Base-by-base conservation (phyloP, 176 grass and related monocot species). In the Urochloa ruziziensis region DNA sequence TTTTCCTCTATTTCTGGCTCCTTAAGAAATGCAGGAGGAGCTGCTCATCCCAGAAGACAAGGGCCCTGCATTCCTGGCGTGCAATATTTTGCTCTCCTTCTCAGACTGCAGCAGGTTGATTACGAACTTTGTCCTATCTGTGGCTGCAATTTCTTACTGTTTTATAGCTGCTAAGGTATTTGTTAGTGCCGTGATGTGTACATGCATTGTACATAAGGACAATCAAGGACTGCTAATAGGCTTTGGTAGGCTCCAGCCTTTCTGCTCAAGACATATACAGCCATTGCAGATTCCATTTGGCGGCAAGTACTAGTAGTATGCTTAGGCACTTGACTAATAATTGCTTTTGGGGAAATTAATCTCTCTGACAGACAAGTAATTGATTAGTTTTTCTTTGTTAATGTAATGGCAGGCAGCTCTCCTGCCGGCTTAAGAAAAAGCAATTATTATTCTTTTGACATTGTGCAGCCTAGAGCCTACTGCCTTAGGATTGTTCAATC, bases 41-140 rank as follows among this genome's bases (percentile, higher is more conserved):
- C 74, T 86, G 82, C 25, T 77, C 73, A 14, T 72, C 66, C 80
- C 89, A 62, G 32, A 67, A 87, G 74, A 87, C 84, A 90, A 11
- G 80, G 75, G 17, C 80, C 84, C 80, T 74, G 80, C 44, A 65
- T 84, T 90, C 36, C 80, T 59, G 84, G 56, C 44, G 40, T 47
- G 23, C 19, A 73, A n/a, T 83, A 47, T 69, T 79, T 74, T 66
- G 29, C 74, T 74, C 30, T 79, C 19, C 43, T 56, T 74, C 49
- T 79, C 76, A 74, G 73, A 79, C 67, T 65, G 88, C 72, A 85
- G 64, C 71, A 46, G 37, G 56, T 66, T 86, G 44, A 83, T 86
- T 33, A 72, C 37, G 7, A 34, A 40, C 40, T 79, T 86, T 86
- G 88, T 90, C 79, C 83, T 60, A 72, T 82, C 63, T 77, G 46